Evolutionary conservation across 768 basidiomycete species (phyloP), one percentile per base, ranked within the genome.

Genomic region (Cyclocybe aegerita): DNA sequence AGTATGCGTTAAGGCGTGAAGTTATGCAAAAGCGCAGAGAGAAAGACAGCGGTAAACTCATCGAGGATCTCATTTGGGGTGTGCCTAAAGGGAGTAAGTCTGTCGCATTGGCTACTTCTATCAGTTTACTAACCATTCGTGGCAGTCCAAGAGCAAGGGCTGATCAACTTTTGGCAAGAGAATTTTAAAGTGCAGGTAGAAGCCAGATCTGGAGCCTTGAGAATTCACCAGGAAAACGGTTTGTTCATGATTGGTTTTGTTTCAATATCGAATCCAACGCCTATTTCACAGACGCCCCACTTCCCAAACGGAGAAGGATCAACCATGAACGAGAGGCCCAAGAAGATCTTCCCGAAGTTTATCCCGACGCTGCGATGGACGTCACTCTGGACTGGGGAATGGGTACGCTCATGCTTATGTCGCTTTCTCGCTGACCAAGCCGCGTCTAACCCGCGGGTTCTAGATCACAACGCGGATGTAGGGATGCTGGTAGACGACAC

Each of bases 161-260:
- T 93, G 38, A 72, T 81, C 0, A 78, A 85, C 49, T 90, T 92
- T 58, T 93, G 90, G 90, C 70, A 80, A 50, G 77, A 81, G 48
- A 85, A 79, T 58, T 83, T 88, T 67, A 86, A 79, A 58, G 72
- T 84, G 1, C 86, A 87, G 58, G 78, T 90, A 2, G 81, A 86
- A 60, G 77, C 86, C 16, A 78, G 80, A 46, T 77, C 79, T 1
- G 77, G 78, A 9, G 50, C 58, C 10, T 51, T 81, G 12, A 65
- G 69, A 32, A 58, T 81, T 16, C 74, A 77, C 33, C 32, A 46
- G 3, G 56, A 56, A 14, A 54, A 52, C 23, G 54, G 54, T 56
- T 43, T 39, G 49, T 39, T 46, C 15, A 30, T 47, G 17, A 9
- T 17, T n/a, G n/a, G 8, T 32, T 23, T 35, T 43, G 5, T 9